Evolutionary conservation across 768 basidiomycete genomes (phyloP), one percentile per base, ranked within the genome.

Genomic region (Tremella mesenterica): DNA sequence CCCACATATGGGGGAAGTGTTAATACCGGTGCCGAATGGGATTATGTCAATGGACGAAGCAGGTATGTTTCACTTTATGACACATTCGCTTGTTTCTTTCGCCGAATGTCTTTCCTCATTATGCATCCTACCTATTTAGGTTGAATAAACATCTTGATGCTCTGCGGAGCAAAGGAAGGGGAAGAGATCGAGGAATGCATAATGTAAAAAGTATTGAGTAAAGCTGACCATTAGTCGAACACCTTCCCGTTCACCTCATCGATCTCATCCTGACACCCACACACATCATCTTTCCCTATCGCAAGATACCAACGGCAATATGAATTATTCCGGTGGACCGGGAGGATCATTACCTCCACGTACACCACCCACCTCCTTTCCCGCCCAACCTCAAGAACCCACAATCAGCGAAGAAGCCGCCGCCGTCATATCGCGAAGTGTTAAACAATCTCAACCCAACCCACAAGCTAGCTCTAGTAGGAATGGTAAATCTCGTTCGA

Each of bases 1-100:
- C 68, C 68, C 29, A 64, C 54, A 9, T 64, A 70, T 34, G 63
- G 63, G 38, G 71, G 71, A 16, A 63, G 59, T 44, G 69, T 72
- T 23, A 61, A 59, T 28, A 70, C 71, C 14, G 71, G 70, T 12
- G 64, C 62, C 30, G 65, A 72, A 45, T 72, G 68, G 67, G 70
- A 72, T 48, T 67, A 61, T 44, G 63, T 69, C 10, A 56, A 67
- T 20, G 63, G 53, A n/a, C 50, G 61, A n/a, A 47, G 61, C 39
- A 67, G 63, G 70, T 67, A 43, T 20, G 41, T 43, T 10, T 20
- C 43, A 29, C 20, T n/a, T 16, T 14, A 13, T n/a, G 7, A 25
- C 9, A 18, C 18, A 3, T 13, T 9, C 34, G n/a, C 20, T 45
- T 28, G 27, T 23, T 25, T 7, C 3, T n/a, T n/a, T n/a, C n/a